Percentiles rank a stretch among this genome's conserved stretches.
phyloP scores from a whole-genome alignment of 345 rosid genomes.

The Acer yangbiense region DNA sequence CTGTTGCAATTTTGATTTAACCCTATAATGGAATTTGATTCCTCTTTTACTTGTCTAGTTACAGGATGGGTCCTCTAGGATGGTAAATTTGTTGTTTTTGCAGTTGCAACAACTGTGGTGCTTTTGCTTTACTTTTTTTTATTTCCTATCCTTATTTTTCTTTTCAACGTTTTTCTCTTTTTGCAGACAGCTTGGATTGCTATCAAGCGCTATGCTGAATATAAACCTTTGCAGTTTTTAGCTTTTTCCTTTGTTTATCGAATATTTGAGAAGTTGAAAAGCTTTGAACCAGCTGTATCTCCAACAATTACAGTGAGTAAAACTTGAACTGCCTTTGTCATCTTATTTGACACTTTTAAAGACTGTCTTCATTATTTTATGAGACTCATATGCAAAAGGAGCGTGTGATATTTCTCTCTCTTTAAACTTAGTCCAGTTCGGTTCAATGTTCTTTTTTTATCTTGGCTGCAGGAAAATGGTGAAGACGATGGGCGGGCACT shows the following conservation, averaged over 20 bases:
- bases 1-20: background rate
- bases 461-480: constrained; percentile 82
- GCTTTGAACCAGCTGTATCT: constrained; percentile 71
- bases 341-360: background rate
- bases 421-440: constrained; percentile 15
- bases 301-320: constrained; percentile 71
- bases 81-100: background rate
- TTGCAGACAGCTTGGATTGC: constrained; percentile 86
- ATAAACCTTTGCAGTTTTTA: constrained; percentile 94
- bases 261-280: constrained; percentile 86
- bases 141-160: constrained; percentile 6
- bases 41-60: background rate
- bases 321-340: background rate
- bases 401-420: background rate
- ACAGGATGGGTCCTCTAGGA: background rate
- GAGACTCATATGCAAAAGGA: background rate
- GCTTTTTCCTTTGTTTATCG: constrained; percentile 90
- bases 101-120: background rate
- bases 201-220: constrained; percentile 71
- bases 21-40: background rate
- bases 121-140: background rate
- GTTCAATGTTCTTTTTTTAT: constrained; percentile 22
- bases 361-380: background rate
- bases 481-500: constrained; percentile 75
- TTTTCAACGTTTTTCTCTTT: constrained; percentile 20